These are phyloP conservation scores for Colletotrichum lupini DNA, from an alignment of 2,329 filamentous ascomycete species.

Conservation along the genomic window DNA sequence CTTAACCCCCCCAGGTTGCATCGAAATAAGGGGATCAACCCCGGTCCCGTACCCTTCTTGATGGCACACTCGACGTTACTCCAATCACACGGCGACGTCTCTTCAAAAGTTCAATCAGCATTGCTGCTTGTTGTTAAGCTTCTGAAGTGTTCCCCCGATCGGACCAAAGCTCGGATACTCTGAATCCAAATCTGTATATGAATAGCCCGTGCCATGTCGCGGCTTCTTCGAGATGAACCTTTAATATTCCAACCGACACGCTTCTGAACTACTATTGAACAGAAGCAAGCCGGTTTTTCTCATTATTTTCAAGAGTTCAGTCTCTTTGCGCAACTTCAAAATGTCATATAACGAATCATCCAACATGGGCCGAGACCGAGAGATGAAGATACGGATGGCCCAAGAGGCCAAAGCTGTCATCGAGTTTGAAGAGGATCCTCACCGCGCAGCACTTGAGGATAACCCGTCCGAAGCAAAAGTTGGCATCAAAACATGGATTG, in stretches of 20 bases:
- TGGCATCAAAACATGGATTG: conserved; percentile 32
- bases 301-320: background rate
- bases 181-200: conserved; percentile 14
- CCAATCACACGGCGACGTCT: conserved; percentile 2
- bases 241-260: background rate
- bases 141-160: background rate
- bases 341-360: conserved; percentile 19
- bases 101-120: background rate
- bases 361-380: conserved; percentile 22
- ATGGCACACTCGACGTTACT: background rate
- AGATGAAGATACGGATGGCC: conserved; percentile 41
- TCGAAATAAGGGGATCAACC: background rate
- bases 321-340: background rate
- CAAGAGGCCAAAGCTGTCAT: conserved; percentile 29
- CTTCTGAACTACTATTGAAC: background rate
- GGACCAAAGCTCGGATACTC: background rate
- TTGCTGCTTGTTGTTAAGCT: conserved; percentile 1
- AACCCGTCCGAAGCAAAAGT: conserved; percentile 29
- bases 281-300: background rate
- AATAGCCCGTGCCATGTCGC: conserved; percentile 5
- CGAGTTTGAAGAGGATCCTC: conserved; percentile 34
- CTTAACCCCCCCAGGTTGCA: conserved; percentile 20
- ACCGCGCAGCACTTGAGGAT: conserved; percentile 34
- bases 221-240: background rate
- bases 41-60: background rate